A percentile compares a stretch with the other conserved stretches of the same genome.
These are phyloP conservation scores for Colletotrichum melonis DNA, from an alignment of 2,329 filamentous ascomycete genomes.

Conservation along the genomic window DNA sequence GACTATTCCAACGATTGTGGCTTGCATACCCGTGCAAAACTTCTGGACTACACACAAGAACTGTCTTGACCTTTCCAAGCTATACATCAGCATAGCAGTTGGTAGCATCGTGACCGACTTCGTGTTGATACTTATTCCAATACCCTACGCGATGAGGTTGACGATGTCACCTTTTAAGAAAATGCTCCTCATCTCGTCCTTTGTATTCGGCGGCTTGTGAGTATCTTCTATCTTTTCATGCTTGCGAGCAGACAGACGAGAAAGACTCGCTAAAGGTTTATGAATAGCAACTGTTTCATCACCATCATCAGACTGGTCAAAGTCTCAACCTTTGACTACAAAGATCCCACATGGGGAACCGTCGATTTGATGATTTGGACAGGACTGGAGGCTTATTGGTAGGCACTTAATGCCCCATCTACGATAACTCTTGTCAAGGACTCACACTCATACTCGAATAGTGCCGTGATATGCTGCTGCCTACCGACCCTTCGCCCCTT, in stretches of 20 bases:
- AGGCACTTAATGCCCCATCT: neutral
- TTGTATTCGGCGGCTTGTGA: constrained; percentile 11
- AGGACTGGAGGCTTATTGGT: constrained; percentile 28
- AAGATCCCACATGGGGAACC: constrained; percentile 30
- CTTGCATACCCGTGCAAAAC: constrained; percentile 19
- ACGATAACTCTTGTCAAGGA: rapidly evolving
- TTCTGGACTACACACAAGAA: constrained; percentile 31
- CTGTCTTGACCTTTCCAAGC: constrained; percentile 23
- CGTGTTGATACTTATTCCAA: constrained; percentile 1
- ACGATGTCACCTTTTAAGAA: constrained; percentile 1
- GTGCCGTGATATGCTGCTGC: constrained; percentile 7
- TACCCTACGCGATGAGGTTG: constrained; percentile 5
- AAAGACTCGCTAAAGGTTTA: neutral
- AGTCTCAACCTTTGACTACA: constrained; percentile 19
- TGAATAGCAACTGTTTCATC: constrained; percentile 27
- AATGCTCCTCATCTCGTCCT: neutral
- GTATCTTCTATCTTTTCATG: neutral
- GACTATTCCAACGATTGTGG: constrained; percentile 24
- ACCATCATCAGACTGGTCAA: constrained; percentile 29
- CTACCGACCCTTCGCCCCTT: neutral
- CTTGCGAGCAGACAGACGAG: neutral
- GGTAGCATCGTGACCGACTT: constrained; percentile 28
- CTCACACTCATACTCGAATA: neutral
- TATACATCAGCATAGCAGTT: constrained; percentile 30
- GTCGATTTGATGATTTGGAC: constrained; percentile 34